Conservation (phyloP, 257 asterid genomes). For the Fraxinus quadrangulata region DNA sequence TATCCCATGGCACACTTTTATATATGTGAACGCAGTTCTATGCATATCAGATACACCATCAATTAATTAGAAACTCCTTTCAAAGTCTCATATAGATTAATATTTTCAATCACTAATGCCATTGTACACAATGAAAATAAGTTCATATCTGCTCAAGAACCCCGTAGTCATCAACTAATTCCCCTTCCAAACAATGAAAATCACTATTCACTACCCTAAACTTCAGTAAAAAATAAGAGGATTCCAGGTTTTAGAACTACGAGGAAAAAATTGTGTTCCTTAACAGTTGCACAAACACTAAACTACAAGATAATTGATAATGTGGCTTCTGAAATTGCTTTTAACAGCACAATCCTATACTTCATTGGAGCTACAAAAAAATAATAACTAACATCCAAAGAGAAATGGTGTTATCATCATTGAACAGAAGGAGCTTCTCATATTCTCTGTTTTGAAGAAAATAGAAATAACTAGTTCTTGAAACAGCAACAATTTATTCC, state of each 20-base stretch:
- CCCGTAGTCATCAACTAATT: neutral
- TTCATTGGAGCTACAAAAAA: neutral
- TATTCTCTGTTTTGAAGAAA: conserved; percentile 1
- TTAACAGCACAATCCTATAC: neutral
- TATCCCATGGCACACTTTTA: neutral
- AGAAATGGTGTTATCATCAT: neutral
- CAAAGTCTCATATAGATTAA: neutral
- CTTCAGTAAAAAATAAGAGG: neutral
- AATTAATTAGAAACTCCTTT: neutral
- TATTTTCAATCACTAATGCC: neutral
- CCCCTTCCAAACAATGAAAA: neutral
- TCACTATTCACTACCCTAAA: neutral
- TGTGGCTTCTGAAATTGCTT: no score
- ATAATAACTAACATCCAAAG: neutral
- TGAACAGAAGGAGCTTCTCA: neutral
- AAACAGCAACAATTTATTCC: conserved; percentile 7
- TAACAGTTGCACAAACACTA: neutral
- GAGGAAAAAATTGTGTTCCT: neutral
- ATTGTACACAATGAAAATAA: neutral
- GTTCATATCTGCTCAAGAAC: neutral
- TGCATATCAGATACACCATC: neutral
- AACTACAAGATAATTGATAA: neutral
- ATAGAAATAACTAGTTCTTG: neutral
- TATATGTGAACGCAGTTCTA: neutral
- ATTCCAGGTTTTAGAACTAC: neutral